These are phyloP conservation scores for Mrakia frigida DNA, from an alignment of 768 basidiomycete species.

Conservation along the genomic window DNA sequence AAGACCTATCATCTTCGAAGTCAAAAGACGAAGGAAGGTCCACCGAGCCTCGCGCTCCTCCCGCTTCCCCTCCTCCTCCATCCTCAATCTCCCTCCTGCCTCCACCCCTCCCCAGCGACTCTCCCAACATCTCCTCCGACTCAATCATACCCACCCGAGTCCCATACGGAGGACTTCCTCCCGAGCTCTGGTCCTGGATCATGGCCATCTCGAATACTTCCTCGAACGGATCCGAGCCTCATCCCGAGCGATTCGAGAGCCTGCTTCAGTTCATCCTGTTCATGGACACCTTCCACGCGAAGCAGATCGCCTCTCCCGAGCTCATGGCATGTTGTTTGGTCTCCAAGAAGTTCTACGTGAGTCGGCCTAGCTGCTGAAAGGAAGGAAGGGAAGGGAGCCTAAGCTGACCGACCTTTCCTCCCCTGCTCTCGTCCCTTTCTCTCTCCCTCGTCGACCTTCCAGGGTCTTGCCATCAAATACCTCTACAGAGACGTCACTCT, in stretches of 20 bases:
- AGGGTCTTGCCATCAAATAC: background rate
- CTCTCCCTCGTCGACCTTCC: background rate
- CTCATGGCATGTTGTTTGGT: background rate
- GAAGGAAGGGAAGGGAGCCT: background rate
- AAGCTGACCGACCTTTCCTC: background rate
- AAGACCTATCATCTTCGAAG: too few relatives aligned
- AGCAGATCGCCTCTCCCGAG: background rate
- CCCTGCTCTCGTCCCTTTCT: background rate
- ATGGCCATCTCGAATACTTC: background rate
- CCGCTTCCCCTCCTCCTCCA: too few relatives aligned
- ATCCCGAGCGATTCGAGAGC: background rate
- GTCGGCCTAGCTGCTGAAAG: background rate
- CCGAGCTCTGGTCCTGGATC: conserved; percentile 8
- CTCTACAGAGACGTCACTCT: conserved; percentile 11
- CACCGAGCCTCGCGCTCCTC: too few relatives aligned
- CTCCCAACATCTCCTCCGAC: too few relatives aligned
- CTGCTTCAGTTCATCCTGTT: background rate
- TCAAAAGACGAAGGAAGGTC: too few relatives aligned
- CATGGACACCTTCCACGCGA: background rate
- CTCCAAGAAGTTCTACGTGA: background rate
- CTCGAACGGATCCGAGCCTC: background rate
- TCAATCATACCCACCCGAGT: too few relatives aligned
- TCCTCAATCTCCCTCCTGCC: too few relatives aligned
- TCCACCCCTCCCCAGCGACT: too few relatives aligned
- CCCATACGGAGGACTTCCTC: background rate